Conservation (phyloP, 345 rosid species). For the Euphorbia peplus region DNA sequence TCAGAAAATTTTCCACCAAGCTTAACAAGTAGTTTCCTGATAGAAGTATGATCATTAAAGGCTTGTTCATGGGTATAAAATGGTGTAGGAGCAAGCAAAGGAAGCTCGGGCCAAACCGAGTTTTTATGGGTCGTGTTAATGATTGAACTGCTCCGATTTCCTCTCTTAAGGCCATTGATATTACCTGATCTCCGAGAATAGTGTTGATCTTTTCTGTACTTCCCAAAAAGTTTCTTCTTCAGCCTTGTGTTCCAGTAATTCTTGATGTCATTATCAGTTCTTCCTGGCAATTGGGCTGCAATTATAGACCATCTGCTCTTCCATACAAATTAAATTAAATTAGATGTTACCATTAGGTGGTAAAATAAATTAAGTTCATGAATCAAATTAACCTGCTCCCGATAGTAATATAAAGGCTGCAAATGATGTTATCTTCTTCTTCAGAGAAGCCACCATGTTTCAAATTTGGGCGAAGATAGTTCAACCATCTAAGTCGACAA, state of each 20-base stretch:
- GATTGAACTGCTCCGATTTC: slow-evolving; percentile 11
- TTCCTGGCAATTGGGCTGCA: slow-evolving; percentile 33
- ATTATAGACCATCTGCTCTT: slow-evolving; percentile 30
- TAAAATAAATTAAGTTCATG: too few relatives aligned
- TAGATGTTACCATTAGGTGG: too few relatives aligned
- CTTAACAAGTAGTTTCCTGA: slow-evolving; percentile 53
- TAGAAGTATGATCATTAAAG: slow-evolving; percentile 41
- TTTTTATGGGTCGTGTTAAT: slow-evolving; percentile 18
- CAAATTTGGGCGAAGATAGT: slow-evolving; percentile 35
- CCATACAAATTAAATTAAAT: neutral
- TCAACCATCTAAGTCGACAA: slow-evolving; percentile 34
- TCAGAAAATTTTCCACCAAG: slow-evolving; percentile 54
- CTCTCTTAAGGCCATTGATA: slow-evolving; percentile 27
- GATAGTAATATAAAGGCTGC: slow-evolving; percentile 35
- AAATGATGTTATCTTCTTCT: slow-evolving; percentile 34
- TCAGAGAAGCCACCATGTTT: slow-evolving; percentile 37
- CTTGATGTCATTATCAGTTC: slow-evolving; percentile 35
- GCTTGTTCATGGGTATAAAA: slow-evolving; percentile 34
- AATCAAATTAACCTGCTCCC: slow-evolving; percentile 28
- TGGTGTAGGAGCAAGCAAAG: slow-evolving; percentile 34
- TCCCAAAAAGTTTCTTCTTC: slow-evolving; percentile 34
- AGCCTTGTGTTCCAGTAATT: slow-evolving; percentile 36
- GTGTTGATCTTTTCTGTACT: slow-evolving; percentile 26
- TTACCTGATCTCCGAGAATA: slow-evolving; percentile 26
- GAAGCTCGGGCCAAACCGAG: slow-evolving; percentile 47